Percentiles rank a stretch among this genome's conserved stretches.
Evolutionary conservation across 2,329 filamentous ascomycete genomes (phyloP).

Genomic region (Tolypocladium pustulatum): DNA sequence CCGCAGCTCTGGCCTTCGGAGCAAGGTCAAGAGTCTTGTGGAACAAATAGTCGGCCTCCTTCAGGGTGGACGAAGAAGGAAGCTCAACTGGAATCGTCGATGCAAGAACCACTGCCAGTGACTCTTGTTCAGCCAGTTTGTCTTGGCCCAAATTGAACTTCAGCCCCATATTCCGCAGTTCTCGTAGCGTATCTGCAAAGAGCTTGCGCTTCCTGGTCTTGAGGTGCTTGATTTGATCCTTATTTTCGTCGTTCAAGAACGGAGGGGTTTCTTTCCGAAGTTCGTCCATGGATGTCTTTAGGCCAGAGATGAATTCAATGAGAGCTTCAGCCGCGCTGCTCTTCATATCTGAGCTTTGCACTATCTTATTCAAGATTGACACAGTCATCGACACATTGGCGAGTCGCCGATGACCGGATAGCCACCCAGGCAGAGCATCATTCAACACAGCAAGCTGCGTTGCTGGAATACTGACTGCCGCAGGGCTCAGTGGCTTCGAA

Average conservation of each 20-base stretch:
- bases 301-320: slow-evolving; percentile 55
- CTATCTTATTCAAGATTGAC: slow-evolving; percentile 61
- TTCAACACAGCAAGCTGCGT: slow-evolving; percentile 11
- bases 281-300: slow-evolving; percentile 58
- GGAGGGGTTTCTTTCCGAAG: slow-evolving; percentile 77
- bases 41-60: slow-evolving; percentile 58
- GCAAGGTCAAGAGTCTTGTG: slow-evolving; percentile 69
- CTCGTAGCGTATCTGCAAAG: slow-evolving; percentile 78
- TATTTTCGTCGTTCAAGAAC: slow-evolving; percentile 78
- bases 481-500: neutral
- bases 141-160: slow-evolving; percentile 70
- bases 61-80: slow-evolving; percentile 11
- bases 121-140: slow-evolving; percentile 61
- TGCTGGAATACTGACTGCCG: slow-evolving; percentile 4
- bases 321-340: slow-evolving; percentile 51
- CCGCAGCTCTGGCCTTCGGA: slow-evolving; percentile 53
- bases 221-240: slow-evolving; percentile 72
- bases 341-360: slow-evolving; percentile 37
- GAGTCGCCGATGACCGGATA: slow-evolving; percentile 50
- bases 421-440: slow-evolving; percentile 23
- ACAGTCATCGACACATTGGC: slow-evolving; percentile 60
- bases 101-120: slow-evolving; percentile 59
- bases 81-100: slow-evolving; percentile 32
- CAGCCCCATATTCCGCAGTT: slow-evolving; percentile 80
- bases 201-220: slow-evolving; percentile 85